phyloP scores from a whole-genome alignment of 768 basidiomycete species.

The Arthromyces matolae region DNA sequence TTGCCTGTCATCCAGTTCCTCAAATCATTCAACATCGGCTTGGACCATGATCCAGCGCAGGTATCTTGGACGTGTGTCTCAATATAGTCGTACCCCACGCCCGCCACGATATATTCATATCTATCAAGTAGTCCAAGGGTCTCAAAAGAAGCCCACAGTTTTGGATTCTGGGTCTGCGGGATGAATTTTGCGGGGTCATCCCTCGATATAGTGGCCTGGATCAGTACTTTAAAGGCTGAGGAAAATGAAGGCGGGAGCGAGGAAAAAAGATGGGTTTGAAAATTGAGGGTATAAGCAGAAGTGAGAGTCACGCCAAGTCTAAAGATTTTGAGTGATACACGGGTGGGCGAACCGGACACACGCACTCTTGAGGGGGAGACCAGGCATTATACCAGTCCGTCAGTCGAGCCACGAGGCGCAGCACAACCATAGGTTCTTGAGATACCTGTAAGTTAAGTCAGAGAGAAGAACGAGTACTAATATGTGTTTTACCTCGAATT shows the following conservation, averaged over 20 bases:
- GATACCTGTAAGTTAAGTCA: conserved; percentile 32
- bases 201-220: conserved; percentile 52
- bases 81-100: conserved; percentile 84
- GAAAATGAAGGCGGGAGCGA: conserved; percentile 66
- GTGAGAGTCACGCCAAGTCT: conserved; percentile 53
- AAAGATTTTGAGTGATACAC: conserved; percentile 11
- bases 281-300: conserved; percentile 57
- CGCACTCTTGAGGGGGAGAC: conserved; percentile 64
- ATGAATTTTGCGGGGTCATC: conserved; percentile 18
- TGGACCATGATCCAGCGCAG: conserved; percentile 69
- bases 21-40: conserved; percentile 56
- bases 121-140: conserved; percentile 74
- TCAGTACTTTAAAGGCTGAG: conserved; percentile 62
- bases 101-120: conserved; percentile 79
- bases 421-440: conserved; percentile 43
- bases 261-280: conserved; percentile 75
- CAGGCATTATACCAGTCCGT: conserved; percentile 76
- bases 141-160: conserved; percentile 61
- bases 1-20: conserved; percentile 75
- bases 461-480: background rate
- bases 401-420: conserved; percentile 53
- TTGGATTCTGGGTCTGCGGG: conserved; percentile 19
- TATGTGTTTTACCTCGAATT: conserved; percentile 50
- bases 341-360: conserved; percentile 9
- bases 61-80: conserved; percentile 65